Base-by-base conservation (phyloP, 2,329 filamentous ascomycete species). In the Bretziella fagacearum region DNA sequence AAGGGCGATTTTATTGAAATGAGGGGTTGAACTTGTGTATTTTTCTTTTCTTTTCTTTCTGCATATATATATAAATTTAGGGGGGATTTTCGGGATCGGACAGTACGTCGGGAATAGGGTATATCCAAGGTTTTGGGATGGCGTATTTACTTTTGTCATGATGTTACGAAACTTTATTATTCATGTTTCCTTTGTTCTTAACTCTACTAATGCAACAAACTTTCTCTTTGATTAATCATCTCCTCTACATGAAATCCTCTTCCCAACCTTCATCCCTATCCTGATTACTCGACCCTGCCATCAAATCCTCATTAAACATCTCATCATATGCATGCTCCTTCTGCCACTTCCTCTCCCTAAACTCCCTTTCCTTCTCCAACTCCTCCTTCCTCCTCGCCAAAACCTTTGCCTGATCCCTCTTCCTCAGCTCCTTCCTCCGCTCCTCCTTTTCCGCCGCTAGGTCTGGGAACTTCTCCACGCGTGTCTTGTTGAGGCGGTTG, bases 281-380 rank as follows among this genome's bases (percentile, higher is more conserved):
- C 63, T 95, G 84, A 62, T 98, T 98, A 65, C 80, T 94, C 47
- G 77, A 77, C 18, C 62, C 65, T 36, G 77, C 77, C 66, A 93
- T 71, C 56, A 82, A 81, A 49, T 94, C 84, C 46, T 93, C 85
- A 3, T 74, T 77, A 62, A 94, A 86, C 46, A 95, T 63, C 40
- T 94, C 86, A 59, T 96, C 91, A 62, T 98, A 98, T 2, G 87
- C 89, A 64, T 98, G 89, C n/a, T 94, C 86, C 64, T 91, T 91
- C 63, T 93, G 84, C 71, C 79, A 93, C 62, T 93, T 93, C 64
- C 89, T 75, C 63, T 93, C 81, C 62, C 84, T 82, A 53, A 84
- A 73, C 66, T 95, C 84, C 62, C 85, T 80, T 43, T 78, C 74
- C 40, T 86, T 60, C 30, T 68, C 67, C 0, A 74, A 76, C 56